A percentile compares a stretch with the other conserved stretches of the same genome.
These are phyloP conservation scores for Salvia hispanica DNA, from an alignment of 257 asterid genomes.

Conservation along the genomic window DNA sequence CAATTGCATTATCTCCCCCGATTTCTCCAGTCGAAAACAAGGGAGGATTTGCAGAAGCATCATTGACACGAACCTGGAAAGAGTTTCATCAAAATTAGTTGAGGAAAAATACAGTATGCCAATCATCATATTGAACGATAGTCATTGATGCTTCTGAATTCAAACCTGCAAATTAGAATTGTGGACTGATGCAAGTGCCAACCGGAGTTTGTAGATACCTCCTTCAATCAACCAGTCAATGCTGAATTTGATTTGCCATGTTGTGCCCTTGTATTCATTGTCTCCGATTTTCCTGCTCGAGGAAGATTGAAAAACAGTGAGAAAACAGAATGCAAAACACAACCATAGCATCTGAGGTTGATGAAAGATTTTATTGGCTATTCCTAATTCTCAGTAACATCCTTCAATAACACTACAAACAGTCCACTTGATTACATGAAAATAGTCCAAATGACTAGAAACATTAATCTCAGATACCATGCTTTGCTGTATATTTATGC, in stretches of 20 bases:
- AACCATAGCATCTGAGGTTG: neutral
- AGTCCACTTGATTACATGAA: neutral
- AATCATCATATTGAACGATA: neutral
- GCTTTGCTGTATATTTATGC: neutral
- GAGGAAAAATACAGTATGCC: neutral
- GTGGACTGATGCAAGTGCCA: constrained; percentile 75
- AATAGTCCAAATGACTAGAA: neutral
- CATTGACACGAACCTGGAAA: constrained; percentile 60
- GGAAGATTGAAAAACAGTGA: neutral
- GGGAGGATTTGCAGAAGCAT: constrained; percentile 47
- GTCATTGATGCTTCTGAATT: constrained; percentile 1
- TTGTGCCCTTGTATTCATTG: constrained; percentile 48
- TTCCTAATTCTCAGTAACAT: neutral
- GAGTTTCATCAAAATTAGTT: neutral
- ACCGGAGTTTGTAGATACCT: constrained; percentile 52
- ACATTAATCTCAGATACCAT: constrained; percentile 9
- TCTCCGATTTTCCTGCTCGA: constrained; percentile 51
- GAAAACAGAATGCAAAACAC: neutral
- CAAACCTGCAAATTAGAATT: constrained; percentile 61
- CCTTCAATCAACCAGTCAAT: constrained; percentile 31
- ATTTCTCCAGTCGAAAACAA: constrained; percentile 58
- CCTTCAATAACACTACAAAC: neutral
- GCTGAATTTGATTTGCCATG: constrained; percentile 70
- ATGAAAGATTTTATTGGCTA: neutral
- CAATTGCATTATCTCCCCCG: constrained; percentile 68